phyloP scores from a whole-genome alignment of 306 rosid genomes.

The Argentina anserina region DNA sequence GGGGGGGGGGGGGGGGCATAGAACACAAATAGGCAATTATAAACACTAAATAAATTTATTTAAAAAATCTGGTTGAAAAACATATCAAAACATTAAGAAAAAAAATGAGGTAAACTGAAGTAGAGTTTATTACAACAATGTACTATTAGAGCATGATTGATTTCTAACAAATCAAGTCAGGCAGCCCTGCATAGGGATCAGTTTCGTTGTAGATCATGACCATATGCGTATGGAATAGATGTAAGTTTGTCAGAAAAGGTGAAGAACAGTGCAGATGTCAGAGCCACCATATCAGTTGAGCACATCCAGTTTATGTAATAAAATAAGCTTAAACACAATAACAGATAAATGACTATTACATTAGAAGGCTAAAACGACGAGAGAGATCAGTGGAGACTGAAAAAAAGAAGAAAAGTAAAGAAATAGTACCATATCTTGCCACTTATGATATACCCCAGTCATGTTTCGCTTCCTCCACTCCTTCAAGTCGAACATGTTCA shows the following conservation, averaged over 20 bases:
- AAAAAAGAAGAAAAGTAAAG: slow-evolving; percentile 13
- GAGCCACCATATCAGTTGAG: background rate
- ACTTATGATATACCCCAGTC: slow-evolving; percentile 86
- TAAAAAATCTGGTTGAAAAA: background rate
- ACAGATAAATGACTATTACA: background rate
- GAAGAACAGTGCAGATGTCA: background rate
- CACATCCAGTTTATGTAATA: background rate
- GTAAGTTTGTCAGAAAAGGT: background rate
- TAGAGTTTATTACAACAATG: background rate
- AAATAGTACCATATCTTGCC: slow-evolving; percentile 88
- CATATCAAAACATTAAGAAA: background rate
- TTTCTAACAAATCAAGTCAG: background rate
- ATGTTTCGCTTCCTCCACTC: slow-evolving; percentile 92
- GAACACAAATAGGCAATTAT: background rate
- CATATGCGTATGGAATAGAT: background rate
- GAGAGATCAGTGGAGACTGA: background rate
- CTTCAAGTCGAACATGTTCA: slow-evolving; percentile 91
- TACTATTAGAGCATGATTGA: background rate
- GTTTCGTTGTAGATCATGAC: background rate
- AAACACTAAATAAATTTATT: background rate
- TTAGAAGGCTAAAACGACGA: no score
- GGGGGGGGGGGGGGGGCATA: background rate
- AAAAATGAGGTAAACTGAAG: background rate
- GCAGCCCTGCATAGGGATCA: background rate
- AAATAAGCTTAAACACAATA: background rate